Evolutionary conservation across 2,329 filamentous ascomycete species (phyloP), one percentile per base, ranked within the genome.

Genomic region (Dactylellina parvicollis): DNA sequence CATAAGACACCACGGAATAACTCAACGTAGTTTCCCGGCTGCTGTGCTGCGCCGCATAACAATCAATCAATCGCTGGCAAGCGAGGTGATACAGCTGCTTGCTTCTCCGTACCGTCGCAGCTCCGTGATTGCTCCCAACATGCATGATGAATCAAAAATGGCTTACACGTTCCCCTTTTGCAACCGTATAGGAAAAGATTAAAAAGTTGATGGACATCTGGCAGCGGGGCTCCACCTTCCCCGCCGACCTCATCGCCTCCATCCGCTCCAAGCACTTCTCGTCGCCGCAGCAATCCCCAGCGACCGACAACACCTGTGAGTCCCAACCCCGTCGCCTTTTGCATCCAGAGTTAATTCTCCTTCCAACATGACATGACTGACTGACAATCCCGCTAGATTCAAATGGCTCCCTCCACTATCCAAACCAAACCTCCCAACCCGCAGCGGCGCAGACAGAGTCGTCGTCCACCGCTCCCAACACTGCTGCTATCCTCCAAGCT

Each of bases 161-260:
- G 83, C 84, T 86, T 83, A 86, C 84, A 79, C 82, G 81, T 55
- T 67, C 82, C 70, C 72, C 78, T 80, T 79, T 80, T 76, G 59
- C 61, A 56, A 54, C 80, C 77, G 80, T 88, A 84, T 90, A 95
- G 91, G 92, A 96, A 81, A 98, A 97, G 84, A 94, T 98, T 82
- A 89, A 86, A 80, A 98, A 98, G 81, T 87, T 99, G 78, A 85
- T 98, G 82, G 93, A 96, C 80, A 99, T 99, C 77, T 99, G 95
- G 95, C 93, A 97, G 80, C 95, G 95, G 79, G 92, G 92, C 76
- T 89, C 90, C 80, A 98, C 93, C 20, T 98, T 99, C 81, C 92
- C 95, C 24, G 80, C 85, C 42, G 82, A 88, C 60, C 89, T 96
- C 87, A 87, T 99, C 78, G 80, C 83, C n/a, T 73, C 69, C 14